Evolutionary conservation across 371 early-diverging fungal species (phyloP).

Genomic region (Nematocida parisii): DNA sequence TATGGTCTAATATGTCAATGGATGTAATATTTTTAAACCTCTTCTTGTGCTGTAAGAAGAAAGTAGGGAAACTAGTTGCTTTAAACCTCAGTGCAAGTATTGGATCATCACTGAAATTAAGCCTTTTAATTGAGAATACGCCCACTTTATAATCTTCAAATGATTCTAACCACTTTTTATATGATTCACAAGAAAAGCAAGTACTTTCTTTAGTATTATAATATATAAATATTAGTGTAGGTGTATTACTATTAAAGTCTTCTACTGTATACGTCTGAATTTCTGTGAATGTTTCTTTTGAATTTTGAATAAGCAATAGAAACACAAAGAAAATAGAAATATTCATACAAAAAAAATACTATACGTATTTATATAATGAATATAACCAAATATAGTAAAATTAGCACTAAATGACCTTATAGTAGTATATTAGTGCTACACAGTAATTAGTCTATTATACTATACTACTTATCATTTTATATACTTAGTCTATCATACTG

Average conservation of each 20-base stretch:
- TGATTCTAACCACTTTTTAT: constrained; percentile 35
- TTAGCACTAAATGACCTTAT: background rate
- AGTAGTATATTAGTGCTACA: background rate
- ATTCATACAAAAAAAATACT: constrained; percentile 24
- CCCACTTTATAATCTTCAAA: constrained; percentile 6
- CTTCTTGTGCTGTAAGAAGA: constrained; percentile 49
- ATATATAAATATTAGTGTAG: constrained; percentile 51
- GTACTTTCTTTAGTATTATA: constrained; percentile 38
- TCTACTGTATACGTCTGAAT: constrained; percentile 22
- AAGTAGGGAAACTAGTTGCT: constrained; percentile 48
- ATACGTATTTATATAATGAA: constrained; percentile 1
- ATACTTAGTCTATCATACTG: too few relatives aligned
- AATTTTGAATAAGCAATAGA: constrained; percentile 23
- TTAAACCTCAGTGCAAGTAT: constrained; percentile 26
- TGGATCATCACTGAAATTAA: constrained; percentile 40
- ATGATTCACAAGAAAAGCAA: constrained; percentile 47
- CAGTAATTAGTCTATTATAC: background rate
- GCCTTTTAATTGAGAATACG: constrained; percentile 30
- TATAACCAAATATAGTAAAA: constrained; percentile 2
- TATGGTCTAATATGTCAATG: constrained; percentile 39
- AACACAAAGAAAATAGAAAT: constrained; percentile 1
- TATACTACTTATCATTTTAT: too few relatives aligned
- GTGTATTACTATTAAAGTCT: constrained; percentile 10
- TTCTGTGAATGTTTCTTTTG: background rate
- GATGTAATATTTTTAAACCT: constrained; percentile 46